Evolutionary conservation across 108 stramenopile genomes (phyloP).

Genomic region (Fistulifera pelliculosa): DNA sequence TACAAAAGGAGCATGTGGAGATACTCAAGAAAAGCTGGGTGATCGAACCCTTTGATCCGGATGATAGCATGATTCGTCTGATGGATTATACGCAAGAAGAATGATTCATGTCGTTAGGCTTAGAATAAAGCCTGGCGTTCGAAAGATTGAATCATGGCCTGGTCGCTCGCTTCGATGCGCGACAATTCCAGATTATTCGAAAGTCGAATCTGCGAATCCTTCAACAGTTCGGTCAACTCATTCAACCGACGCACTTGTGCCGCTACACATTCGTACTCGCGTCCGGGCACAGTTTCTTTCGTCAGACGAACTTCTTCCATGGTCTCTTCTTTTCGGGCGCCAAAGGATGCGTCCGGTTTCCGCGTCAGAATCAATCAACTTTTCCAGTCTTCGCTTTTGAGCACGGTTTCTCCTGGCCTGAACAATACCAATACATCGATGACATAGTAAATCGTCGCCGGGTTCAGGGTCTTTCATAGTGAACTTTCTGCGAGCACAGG

Average conservation of each 20-base stretch:
- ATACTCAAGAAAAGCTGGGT: too few relatives aligned
- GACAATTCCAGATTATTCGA: constrained; percentile 32
- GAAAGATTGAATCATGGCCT: constrained; percentile 12
- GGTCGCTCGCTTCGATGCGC: constrained; percentile 46
- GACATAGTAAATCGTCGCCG: constrained; percentile 66
- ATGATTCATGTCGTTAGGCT: too few relatives aligned
- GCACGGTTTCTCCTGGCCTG: constrained; percentile 49
- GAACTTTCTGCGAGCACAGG: constrained; percentile 40
- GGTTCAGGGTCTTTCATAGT: constrained; percentile 59
- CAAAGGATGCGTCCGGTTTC: constrained; percentile 2
- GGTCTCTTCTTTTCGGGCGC: constrained; percentile 9
- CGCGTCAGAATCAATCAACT: constrained; percentile 37
- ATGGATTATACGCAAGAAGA: too few relatives aligned
- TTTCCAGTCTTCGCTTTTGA: constrained; percentile 51
- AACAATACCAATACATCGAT: constrained; percentile 41
- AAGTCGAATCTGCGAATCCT: constrained; percentile 63
- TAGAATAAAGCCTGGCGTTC: background rate
- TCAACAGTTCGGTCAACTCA: constrained; percentile 63
- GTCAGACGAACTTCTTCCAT: constrained; percentile 14
- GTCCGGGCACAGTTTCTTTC: constrained; percentile 34
- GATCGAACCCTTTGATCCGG: too few relatives aligned
- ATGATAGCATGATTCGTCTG: too few relatives aligned
- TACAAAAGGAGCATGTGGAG: too few relatives aligned
- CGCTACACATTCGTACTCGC: constrained; percentile 58
- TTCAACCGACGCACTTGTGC: constrained; percentile 48